A percentile compares a stretch with the other conserved stretches of the same genome.
Conservation (phyloP, 805 yeast species). For the Tetrapisispora pingtungensis region DNA sequence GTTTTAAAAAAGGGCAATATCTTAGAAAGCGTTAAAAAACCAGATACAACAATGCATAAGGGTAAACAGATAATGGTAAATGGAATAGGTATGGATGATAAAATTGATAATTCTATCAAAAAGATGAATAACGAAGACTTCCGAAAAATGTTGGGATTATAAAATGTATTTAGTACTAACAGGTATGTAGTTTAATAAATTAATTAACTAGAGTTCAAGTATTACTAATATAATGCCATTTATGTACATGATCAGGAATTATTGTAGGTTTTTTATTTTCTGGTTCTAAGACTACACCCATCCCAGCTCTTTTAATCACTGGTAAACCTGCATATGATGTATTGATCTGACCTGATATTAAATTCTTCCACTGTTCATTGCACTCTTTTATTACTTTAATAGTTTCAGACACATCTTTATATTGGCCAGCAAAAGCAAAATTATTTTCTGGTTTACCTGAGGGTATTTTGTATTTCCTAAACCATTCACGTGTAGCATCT, state of each 20-base stretch:
- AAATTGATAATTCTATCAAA: neutral
- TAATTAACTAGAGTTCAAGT: too few relatives aligned
- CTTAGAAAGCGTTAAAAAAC: too few relatives aligned
- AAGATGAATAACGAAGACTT: conserved; percentile 33
- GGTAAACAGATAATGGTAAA: too few relatives aligned
- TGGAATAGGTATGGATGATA: too few relatives aligned
- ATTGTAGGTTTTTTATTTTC: conserved; percentile 22
- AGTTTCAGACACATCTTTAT: conserved; percentile 48
- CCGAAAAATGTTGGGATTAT: conserved; percentile 26
- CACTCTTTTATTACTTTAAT: conserved; percentile 53
- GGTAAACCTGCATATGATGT: conserved; percentile 28
- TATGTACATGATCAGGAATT: conserved; percentile 34
- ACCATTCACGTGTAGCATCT: conserved; percentile 65
- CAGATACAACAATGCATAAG: too few relatives aligned
- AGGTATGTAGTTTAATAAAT: conserved; percentile 1
- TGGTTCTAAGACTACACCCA: conserved; percentile 26
- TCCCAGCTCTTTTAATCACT: conserved; percentile 44
- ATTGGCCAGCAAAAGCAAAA: conserved; percentile 67
- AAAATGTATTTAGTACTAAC: conserved; percentile 1
- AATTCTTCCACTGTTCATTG: conserved; percentile 54
- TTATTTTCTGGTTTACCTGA: conserved; percentile 68
- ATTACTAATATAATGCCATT: conserved; percentile 17
- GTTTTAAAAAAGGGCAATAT: too few relatives aligned
- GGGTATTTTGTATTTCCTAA: conserved; percentile 73
- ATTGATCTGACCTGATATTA: conserved; percentile 37